phyloP scores from a whole-genome alignment of 139 green algal species.

The Bryopsis sp. region DNA sequence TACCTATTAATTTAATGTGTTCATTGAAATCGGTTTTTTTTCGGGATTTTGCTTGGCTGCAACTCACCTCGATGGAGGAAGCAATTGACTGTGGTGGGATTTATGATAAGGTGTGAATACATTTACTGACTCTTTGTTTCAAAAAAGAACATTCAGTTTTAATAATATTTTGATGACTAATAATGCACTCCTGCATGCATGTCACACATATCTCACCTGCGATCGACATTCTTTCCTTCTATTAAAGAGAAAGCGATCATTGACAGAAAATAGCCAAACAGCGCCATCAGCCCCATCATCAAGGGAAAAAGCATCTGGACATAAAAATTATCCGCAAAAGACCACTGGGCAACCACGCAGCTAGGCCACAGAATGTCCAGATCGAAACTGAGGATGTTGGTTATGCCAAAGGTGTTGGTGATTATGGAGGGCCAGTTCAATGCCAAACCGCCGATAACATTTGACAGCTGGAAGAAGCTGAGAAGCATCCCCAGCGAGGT shows the following conservation, averaged over 20 bases:
- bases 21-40: too few species aligned
- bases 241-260: background rate
- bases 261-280: background rate
- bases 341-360: background rate
- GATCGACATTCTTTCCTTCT: conserved; percentile 3
- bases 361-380: conserved; percentile 16
- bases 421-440: conserved; percentile 10
- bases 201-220: too few species aligned
- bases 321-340: conserved; percentile 6
- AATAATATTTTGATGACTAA: too few species aligned
- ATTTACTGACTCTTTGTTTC: too few species aligned
- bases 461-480: background rate
- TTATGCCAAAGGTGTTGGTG: background rate
- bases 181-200: too few species aligned
- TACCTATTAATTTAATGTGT: too few species aligned
- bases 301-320: conserved; percentile 15
- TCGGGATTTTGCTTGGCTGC: too few species aligned
- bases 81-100: too few species aligned
- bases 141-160: too few species aligned
- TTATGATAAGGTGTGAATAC: too few species aligned
- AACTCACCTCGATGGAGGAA: too few species aligned
- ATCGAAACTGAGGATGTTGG: conserved; percentile 15
- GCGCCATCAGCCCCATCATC: conserved; percentile 4
- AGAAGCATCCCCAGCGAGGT: conserved; percentile 9
- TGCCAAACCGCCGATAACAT: conserved; percentile 10